Percentiles rank a stretch among this genome's conserved stretches.
phyloP scores from a whole-genome alignment of 1,284 basidiomycete genomes.

The Porodaedalea pini region DNA sequence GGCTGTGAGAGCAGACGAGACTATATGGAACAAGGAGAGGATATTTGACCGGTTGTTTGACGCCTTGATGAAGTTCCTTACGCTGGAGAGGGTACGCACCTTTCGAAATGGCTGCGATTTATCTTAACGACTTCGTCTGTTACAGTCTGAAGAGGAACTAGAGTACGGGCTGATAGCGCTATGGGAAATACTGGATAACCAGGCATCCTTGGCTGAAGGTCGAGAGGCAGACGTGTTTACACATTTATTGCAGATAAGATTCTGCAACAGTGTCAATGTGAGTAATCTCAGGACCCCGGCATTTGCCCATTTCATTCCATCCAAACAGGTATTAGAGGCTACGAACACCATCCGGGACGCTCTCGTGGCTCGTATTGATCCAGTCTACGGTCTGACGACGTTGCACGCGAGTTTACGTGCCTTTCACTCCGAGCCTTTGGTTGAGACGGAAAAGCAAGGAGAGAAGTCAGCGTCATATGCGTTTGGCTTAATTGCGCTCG shows the following conservation, averaged over 20 bases:
- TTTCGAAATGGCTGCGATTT: slow-evolving; percentile 14
- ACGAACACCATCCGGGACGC: slow-evolving; percentile 75
- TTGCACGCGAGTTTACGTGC: slow-evolving; percentile 65
- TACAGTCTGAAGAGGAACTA: slow-evolving; percentile 56
- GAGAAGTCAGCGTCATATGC: slow-evolving; percentile 65
- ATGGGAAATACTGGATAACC: slow-evolving; percentile 74
- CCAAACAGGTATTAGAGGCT: slow-evolving; percentile 65
- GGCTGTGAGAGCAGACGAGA: slow-evolving; percentile 42
- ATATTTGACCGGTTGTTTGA: slow-evolving; percentile 63
- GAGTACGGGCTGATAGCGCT: slow-evolving; percentile 71
- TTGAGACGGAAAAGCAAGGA: slow-evolving; percentile 39
- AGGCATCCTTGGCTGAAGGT: slow-evolving; percentile 64
- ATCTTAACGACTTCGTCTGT: slow-evolving; percentile 19
- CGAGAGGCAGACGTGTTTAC: slow-evolving; percentile 68
- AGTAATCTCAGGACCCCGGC: neutral
- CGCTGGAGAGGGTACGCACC: slow-evolving; percentile 49
- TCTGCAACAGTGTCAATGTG: slow-evolving; percentile 66
- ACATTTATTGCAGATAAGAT: slow-evolving; percentile 58
- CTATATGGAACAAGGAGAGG: slow-evolving; percentile 65
- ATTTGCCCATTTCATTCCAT: slow-evolving; percentile 18
- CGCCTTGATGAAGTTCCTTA: slow-evolving; percentile 56
- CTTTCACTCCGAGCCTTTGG: slow-evolving; percentile 53
- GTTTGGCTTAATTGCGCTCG: slow-evolving; percentile 76
- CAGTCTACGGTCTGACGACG: slow-evolving; percentile 78
- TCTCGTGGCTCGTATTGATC: slow-evolving; percentile 65